Evolutionary conservation across 352 stramenopile genomes (phyloP).

Genomic region (Phytophthora megakarya): DNA sequence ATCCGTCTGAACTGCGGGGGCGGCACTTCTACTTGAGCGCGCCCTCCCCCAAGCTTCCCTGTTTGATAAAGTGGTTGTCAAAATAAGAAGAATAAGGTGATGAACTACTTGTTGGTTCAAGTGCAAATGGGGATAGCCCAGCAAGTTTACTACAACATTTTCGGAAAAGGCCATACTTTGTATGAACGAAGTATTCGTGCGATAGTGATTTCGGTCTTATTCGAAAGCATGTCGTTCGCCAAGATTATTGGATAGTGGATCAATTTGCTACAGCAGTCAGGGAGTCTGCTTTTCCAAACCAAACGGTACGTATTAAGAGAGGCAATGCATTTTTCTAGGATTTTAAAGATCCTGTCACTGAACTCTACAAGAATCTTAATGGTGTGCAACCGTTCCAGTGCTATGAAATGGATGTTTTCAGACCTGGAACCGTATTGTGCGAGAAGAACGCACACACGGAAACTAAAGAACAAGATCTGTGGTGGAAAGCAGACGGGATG

Average conservation of each 20-base stretch:
- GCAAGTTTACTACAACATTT: slow-evolving; percentile 13
- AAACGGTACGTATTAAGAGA: neutral
- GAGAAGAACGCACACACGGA: no score
- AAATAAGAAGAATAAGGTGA: slow-evolving; percentile 18
- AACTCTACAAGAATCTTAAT: slow-evolving; percentile 10
- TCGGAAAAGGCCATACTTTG: slow-evolving; percentile 28
- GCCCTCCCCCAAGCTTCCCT: neutral
- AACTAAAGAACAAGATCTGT: neutral
- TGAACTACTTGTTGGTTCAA: slow-evolving; percentile 14
- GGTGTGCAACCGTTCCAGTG: slow-evolving; percentile 8
- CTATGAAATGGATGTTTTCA: no score
- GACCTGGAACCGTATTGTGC: neutral
- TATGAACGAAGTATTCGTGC: slow-evolving; percentile 20
- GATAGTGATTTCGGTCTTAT: slow-evolving; percentile 23
- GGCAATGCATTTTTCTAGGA: neutral
- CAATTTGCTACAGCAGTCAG: slow-evolving; percentile 11
- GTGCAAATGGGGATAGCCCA: slow-evolving; percentile 6
- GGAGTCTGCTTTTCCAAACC: neutral
- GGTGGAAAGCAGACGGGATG: slow-evolving; percentile 6
- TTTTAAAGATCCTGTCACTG: neutral
- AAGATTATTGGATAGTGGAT: no score
- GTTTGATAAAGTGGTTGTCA: slow-evolving; percentile 10
- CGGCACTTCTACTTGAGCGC: neutral
- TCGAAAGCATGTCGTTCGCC: slow-evolving; percentile 9
- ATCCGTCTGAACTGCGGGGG: neutral